These are phyloP conservation scores for Eutypella sp. DNA, from an alignment of 2,329 filamentous ascomycete species.

Conservation along the genomic window DNA sequence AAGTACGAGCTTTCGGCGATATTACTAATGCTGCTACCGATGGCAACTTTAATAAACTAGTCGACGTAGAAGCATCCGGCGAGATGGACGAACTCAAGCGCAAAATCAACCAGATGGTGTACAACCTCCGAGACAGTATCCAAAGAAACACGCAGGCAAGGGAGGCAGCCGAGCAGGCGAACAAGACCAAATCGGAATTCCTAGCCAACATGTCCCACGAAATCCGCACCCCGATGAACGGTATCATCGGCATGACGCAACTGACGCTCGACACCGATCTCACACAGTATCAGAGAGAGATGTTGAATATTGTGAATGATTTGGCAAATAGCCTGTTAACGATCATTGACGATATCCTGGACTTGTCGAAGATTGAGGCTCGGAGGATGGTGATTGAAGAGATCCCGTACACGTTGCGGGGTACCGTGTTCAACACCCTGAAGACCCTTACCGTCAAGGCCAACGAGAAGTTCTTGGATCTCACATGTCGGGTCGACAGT, in stretches of 20 bases:
- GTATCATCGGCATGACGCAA: slow-evolving; percentile 97
- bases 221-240: slow-evolving; percentile 95
- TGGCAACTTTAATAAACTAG: slow-evolving; percentile 93
- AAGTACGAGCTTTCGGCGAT: slow-evolving; percentile 95
- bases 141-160: slow-evolving; percentile 93
- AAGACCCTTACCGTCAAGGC: slow-evolving; percentile 97
- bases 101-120: slow-evolving; percentile 99
- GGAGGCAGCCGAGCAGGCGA: slow-evolving; percentile 92
- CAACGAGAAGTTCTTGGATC: slow-evolving; percentile 88
- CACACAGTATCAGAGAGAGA: slow-evolving; percentile 92
- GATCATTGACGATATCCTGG: slow-evolving; percentile 84
- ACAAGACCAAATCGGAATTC: slow-evolving; percentile 98
- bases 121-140: slow-evolving; percentile 90
- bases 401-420: slow-evolving; percentile 90
- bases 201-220: slow-evolving; percentile 99
- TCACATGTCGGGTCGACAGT: slow-evolving; percentile 90
- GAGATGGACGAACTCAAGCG: slow-evolving; percentile 99
- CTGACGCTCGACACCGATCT: slow-evolving; percentile 92
- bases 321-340: slow-evolving; percentile 92
- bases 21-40: slow-evolving; percentile 98
- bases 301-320: slow-evolving; percentile 97
- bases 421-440: slow-evolving; percentile 93
- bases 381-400: slow-evolving; percentile 98
- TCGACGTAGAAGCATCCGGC: slow-evolving; percentile 94
- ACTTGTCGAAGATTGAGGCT: slow-evolving; percentile 81